Evolutionary conservation across 805 yeast species (phyloP).

Genomic region (Metschnikowia lochheadii): DNA sequence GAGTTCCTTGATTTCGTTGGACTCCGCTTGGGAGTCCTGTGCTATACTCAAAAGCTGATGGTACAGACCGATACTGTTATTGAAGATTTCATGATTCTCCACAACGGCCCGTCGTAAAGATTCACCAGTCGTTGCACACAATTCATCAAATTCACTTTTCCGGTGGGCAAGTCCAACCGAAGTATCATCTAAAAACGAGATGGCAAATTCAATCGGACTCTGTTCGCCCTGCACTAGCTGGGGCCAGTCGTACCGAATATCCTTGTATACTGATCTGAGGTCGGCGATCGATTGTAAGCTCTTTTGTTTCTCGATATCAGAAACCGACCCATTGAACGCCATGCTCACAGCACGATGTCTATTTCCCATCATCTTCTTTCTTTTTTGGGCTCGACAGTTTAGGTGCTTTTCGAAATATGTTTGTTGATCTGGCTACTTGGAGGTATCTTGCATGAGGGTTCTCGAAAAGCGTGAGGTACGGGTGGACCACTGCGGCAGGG

Average conservation of each 20-base stretch:
- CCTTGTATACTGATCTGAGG: slow-evolving; percentile 33
- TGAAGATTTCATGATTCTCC: slow-evolving; percentile 79
- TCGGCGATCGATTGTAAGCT: slow-evolving; percentile 24
- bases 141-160: slow-evolving; percentile 57
- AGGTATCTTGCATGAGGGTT: neutral
- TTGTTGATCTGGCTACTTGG: neutral
- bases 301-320: slow-evolving; percentile 18
- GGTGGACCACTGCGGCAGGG: neutral
- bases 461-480: slow-evolving; percentile 5
- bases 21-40: slow-evolving; percentile 58
- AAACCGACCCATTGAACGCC: slow-evolving; percentile 18
- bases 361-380: slow-evolving; percentile 14
- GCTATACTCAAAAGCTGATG: slow-evolving; percentile 63
- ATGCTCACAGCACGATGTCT: slow-evolving; percentile 24
- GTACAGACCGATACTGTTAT: slow-evolving; percentile 80
- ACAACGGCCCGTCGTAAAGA: slow-evolving; percentile 69
- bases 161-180: slow-evolving; percentile 88
- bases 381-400: neutral
- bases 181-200: slow-evolving; percentile 77
- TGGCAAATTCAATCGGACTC: slow-evolving; percentile 82
- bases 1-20: slow-evolving; percentile 45
- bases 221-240: slow-evolving; percentile 42
- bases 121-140: slow-evolving; percentile 53
- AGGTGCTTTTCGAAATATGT: neutral
- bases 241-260: slow-evolving; percentile 43